Percentiles rank a stretch among this genome's conserved stretches.
Conservation (phyloP, 2,329 filamentous ascomycete species). For the Ilyonectria mors-panacis region DNA sequence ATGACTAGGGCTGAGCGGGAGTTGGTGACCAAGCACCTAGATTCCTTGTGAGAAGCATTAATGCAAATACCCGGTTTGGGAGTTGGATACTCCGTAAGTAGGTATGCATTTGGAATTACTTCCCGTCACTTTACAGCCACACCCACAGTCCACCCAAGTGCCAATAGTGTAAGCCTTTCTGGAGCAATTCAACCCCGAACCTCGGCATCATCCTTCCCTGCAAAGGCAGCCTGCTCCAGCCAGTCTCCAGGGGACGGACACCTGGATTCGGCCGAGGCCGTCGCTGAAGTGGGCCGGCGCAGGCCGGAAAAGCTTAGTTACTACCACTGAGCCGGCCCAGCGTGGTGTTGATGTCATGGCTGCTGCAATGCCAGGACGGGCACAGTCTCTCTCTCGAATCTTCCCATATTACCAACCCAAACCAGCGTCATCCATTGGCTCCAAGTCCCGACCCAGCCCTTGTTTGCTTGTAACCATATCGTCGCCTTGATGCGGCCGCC, state of each 20-base stretch:
- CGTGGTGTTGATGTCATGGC: conserved; percentile 23
- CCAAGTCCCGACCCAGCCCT: neutral
- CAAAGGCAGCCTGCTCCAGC: neutral
- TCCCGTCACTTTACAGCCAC: neutral
- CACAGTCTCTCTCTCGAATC: conserved; percentile 4
- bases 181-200: neutral
- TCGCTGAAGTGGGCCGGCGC: conserved; percentile 5
- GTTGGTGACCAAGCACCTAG: neutral
- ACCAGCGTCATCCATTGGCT: neutral
- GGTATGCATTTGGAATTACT: no score
- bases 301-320: neutral
- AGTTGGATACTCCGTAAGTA: no score
- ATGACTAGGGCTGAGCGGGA: no score
- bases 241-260: neutral
- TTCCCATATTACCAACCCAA: conserved; percentile 9
- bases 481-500: conserved; percentile 7
- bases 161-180: neutral
- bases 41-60: no score
- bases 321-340: conserved; percentile 3
- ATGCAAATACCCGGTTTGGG: no score
- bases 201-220: neutral
- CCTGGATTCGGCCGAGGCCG: conserved; percentile 17
- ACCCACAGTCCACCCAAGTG: neutral
- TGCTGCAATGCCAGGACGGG: neutral
- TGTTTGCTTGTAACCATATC: conserved; percentile 4